Evolutionary conservation across 805 yeast species (phyloP), one percentile per base, ranked within the genome.

Genomic region (Kuraishia cidri): DNA sequence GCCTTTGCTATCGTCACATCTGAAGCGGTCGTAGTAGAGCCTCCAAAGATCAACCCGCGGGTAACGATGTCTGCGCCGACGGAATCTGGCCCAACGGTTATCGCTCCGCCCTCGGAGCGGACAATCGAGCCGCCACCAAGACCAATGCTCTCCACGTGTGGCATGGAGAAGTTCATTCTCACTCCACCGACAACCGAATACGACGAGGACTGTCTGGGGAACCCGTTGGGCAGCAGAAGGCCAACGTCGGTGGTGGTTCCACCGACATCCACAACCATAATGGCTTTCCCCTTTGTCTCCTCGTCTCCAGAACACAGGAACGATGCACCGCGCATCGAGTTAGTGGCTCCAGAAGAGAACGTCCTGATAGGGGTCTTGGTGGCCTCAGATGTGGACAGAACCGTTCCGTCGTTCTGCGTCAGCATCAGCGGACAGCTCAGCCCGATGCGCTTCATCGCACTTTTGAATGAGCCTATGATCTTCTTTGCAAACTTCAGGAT

Each of bases 231-330:
- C 7, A 67, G 44, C 21, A 67, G 40, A 30, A 64, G 38, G 6
- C 74, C 73, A n/a, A 65, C 67, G 43, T 67, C 73, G 6, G 71
- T 50, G 4, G 74, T 67, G 9, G 74, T 67, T 9, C 73, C 74
- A 12, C 74, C 74, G 24, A 67, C 60, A 43, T 67, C 74, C 23
- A 59, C 59, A n/a, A 67, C 69, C 30, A 64, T 40, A 11, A 56
- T 50, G 24, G 45, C 40, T 13, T 15, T 16, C n/a, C 31, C 31
- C 14, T 30, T 21, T 35, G 30, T 16, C 22, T 12, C 26, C 24
- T 45, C 37, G 10, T 52, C 56, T 5, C 35, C 29, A 24, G 33
- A 31, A 36, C 66, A 60, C 10, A 67, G 44, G 39, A 64, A 62
- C 0, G 70, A 56, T 2, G 73, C 72, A 27, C 69, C 69, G 39